Conservation (phyloP, 176 grass and related monocot species). For the Neostapfia colusana region DNA sequence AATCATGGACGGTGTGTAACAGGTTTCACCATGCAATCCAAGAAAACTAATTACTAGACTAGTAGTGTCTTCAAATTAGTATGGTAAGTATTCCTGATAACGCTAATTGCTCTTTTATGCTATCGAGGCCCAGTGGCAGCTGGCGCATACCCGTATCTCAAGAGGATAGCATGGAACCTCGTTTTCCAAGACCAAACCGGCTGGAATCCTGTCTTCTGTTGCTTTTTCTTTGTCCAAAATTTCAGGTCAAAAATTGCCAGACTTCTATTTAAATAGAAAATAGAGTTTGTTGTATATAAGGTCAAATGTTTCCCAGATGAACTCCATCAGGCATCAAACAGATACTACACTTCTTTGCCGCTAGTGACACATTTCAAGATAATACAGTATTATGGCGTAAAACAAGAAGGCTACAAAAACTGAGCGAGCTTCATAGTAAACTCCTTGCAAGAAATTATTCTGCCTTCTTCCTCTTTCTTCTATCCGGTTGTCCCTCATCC, state of each 20-base stretch:
- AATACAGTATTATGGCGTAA: neutral
- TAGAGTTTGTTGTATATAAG: neutral
- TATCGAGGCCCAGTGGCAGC: neutral
- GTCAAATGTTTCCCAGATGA: neutral
- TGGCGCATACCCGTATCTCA: neutral
- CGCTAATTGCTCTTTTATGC: neutral
- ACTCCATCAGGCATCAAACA: neutral
- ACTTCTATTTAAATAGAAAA: neutral
- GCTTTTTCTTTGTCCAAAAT: neutral
- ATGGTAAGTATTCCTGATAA: neutral
- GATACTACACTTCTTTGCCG: neutral
- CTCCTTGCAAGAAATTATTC: slow-evolving; percentile 29
- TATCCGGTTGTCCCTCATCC: slow-evolving; percentile 41
- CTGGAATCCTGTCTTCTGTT: too few relatives aligned
- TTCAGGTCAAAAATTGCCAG: neutral
- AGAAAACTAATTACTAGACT: neutral
- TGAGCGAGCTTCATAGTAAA: neutral
- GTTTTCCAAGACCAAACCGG: neutral
- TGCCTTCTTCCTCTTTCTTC: slow-evolving; percentile 58
- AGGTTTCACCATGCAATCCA: neutral
- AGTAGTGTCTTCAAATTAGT: neutral
- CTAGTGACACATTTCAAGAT: neutral
- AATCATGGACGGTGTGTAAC: neutral
- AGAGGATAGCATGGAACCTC: neutral
- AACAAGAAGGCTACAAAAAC: slow-evolving; percentile 32